Evolutionary conservation across 768 basidiomycete genomes (phyloP).

Genomic region (Chiua virens): DNA sequence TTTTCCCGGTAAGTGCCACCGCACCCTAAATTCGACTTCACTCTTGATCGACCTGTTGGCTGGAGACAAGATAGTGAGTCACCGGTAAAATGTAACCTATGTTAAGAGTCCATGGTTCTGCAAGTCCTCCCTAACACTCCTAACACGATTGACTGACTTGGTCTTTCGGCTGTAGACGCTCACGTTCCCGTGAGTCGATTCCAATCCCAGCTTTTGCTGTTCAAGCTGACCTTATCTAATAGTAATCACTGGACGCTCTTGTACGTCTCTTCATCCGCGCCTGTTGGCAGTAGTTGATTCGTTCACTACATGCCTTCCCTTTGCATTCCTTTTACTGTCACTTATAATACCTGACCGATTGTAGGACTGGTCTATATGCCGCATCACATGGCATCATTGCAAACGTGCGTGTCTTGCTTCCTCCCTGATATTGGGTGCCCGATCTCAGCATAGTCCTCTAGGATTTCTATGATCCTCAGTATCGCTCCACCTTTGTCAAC

Average conservation of each 20-base stretch:
- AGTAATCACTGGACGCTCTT: slow-evolving; percentile 90
- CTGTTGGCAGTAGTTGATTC: not conserved
- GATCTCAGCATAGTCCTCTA: slow-evolving; percentile 24
- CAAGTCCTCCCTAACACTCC: too few relatives aligned
- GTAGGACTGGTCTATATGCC: slow-evolving; percentile 81
- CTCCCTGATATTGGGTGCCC: not conserved
- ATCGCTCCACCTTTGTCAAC: slow-evolving; percentile 62
- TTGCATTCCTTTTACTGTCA: not conserved
- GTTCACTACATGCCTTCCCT: not conserved
- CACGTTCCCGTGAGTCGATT: slow-evolving; percentile 75
- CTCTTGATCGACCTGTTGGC: not conserved
- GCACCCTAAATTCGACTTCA: not conserved
- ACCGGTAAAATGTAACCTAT: too few relatives aligned
- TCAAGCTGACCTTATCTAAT: not conserved
- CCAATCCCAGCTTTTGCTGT: not conserved
- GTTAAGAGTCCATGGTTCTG: too few relatives aligned
- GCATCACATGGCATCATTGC: slow-evolving; percentile 88
- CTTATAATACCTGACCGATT: not conserved
- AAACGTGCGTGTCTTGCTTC: slow-evolving; percentile 50
- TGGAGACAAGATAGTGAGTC: too few relatives aligned
- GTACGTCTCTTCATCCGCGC: slow-evolving; percentile 40
- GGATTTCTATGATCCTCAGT: slow-evolving; percentile 81
- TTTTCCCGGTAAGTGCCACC: slow-evolving; percentile 69
- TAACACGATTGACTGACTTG: slow-evolving; percentile 2
- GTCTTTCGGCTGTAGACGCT: slow-evolving; percentile 50